phyloP scores from a whole-genome alignment of 2,329 filamentous ascomycete species.

The Diaporthe citriasiana region DNA sequence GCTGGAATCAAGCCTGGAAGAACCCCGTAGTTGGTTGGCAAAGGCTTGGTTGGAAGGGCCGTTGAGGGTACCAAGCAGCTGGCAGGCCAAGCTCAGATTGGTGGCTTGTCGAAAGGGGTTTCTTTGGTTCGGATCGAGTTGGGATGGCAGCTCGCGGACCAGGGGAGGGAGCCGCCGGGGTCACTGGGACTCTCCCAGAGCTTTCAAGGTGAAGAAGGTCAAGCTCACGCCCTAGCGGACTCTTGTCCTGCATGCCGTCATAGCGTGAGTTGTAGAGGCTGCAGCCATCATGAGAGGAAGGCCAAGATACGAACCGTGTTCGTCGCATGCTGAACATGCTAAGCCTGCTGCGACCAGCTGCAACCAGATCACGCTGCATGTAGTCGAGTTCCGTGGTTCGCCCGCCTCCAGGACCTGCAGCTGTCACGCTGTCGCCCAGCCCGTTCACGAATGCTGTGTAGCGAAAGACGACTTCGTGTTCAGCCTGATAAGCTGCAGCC shows the following conservation, averaged over 20 bases:
- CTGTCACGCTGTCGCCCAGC: conserved; percentile 16
- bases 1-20: conserved; percentile 19
- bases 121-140: conserved; percentile 21
- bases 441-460: not conserved
- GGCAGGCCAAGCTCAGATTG: conserved; percentile 20
- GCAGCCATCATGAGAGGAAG: conserved; percentile 23
- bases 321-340: not conserved
- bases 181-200: not conserved
- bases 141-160: conserved; percentile 18
- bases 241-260: conserved; percentile 9
- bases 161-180: conserved; percentile 2
- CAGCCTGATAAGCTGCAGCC: conserved; percentile 3
- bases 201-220: conserved; percentile 14
- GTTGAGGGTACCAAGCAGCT: not conserved
- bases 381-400: not conserved
- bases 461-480: not conserved
- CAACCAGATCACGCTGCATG: not conserved
- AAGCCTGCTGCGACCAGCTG: too few relatives aligned
- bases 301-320: conserved; percentile 15
- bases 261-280: conserved; percentile 1
- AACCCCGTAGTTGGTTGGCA: conserved; percentile 15
- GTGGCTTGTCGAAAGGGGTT: conserved; percentile 29
- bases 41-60: conserved; percentile 18
- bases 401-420: conserved; percentile 1
- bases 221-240: not conserved